phyloP scores from a whole-genome alignment of 176 grass and related monocot genomes.

The Miscanthus lutarioriparius region DNA sequence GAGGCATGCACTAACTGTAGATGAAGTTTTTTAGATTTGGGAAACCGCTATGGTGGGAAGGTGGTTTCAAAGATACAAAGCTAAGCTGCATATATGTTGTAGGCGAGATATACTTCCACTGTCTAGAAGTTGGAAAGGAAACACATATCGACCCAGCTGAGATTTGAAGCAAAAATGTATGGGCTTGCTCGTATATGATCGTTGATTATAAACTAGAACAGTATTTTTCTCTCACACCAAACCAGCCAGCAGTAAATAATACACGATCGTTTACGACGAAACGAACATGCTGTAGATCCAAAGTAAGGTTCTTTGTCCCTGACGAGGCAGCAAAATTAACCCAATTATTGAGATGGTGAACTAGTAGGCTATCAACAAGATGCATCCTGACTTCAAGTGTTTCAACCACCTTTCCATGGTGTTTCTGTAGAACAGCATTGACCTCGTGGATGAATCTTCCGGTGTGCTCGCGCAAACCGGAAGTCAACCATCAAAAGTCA shows the following conservation, averaged over 20 bases:
- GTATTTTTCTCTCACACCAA: too few species aligned
- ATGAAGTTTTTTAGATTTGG: conserved; percentile 13
- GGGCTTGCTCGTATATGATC: too few species aligned
- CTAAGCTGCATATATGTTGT: neutral
- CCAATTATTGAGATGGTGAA: neutral
- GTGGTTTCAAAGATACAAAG: conserved; percentile 1
- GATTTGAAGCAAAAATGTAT: rapidly evolving
- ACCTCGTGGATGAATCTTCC: neutral
- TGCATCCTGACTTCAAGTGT: neutral
- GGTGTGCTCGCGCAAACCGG: neutral
- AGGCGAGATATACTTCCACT: neutral
- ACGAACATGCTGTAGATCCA: too few species aligned
- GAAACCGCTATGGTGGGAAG: neutral
- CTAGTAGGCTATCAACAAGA: neutral
- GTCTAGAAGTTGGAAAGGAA: conserved; percentile 8
- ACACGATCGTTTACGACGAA: too few species aligned
- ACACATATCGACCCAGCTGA: neutral
- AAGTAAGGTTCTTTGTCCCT: neutral
- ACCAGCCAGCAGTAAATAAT: too few species aligned
- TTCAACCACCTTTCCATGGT: neutral
- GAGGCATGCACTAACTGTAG: neutral
- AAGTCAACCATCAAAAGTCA: neutral
- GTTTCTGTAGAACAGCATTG: neutral
- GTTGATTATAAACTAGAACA: too few species aligned
- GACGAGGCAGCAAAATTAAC: neutral